Evolutionary conservation across 2,329 filamentous ascomycete genomes (phyloP).

Genomic region (Fusarium buharicum): DNA sequence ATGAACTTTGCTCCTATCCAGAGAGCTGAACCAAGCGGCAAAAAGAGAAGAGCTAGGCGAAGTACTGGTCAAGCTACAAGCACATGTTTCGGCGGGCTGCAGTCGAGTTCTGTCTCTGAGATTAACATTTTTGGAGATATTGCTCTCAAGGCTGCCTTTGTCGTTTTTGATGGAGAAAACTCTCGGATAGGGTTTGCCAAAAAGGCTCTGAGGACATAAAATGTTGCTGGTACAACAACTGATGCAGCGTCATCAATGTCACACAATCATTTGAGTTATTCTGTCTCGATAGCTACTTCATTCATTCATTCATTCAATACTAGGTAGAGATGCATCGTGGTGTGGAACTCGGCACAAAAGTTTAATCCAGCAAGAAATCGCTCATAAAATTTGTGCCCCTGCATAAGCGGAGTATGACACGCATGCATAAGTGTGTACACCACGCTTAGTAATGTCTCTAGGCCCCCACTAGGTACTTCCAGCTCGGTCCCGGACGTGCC

Average conservation of each 20-base stretch:
- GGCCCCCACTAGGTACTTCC: background rate
- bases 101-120: constrained; percentile 58
- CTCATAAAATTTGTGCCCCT: constrained; percentile 4
- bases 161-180: constrained; percentile 61
- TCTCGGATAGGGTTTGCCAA: constrained; percentile 38
- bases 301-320: background rate
- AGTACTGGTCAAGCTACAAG: background rate
- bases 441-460: constrained; percentile 1
- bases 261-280: background rate
- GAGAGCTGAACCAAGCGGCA: background rate
- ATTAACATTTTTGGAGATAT: constrained; percentile 72
- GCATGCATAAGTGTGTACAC: background rate
- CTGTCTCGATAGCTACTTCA: background rate
- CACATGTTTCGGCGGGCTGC: constrained; percentile 74
- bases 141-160: constrained; percentile 69
- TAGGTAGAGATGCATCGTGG: background rate
- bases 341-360: background rate
- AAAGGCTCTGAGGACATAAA: constrained; percentile 11
- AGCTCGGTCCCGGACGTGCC: too few relatives aligned
- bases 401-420: background rate
- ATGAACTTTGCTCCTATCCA: constrained; percentile 63
- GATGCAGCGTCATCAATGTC: background rate
- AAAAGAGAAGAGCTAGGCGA: background rate
- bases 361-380: constrained; percentile 9
- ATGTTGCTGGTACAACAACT: background rate